These are phyloP conservation scores for Aphanoascus verrucosus DNA, from an alignment of 2,329 filamentous ascomycete species.

Conservation along the genomic window DNA sequence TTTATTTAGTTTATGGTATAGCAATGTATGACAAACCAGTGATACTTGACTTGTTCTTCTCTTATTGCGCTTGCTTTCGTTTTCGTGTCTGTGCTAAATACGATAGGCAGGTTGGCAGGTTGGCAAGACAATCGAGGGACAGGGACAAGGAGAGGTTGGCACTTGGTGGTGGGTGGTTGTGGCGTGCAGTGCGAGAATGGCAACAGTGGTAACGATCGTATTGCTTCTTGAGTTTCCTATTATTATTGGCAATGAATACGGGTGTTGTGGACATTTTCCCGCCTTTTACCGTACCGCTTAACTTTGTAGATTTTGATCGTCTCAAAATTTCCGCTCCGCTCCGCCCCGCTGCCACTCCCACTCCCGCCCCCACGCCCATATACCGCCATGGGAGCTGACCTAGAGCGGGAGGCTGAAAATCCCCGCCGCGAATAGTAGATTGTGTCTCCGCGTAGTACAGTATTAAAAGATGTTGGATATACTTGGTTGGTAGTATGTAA, in stretches of 20 bases:
- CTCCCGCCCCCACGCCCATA: too few species aligned
- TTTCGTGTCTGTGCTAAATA: not conserved
- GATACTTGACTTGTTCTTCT: not conserved
- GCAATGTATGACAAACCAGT: slow-evolving; percentile 11
- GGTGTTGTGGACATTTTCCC: not conserved
- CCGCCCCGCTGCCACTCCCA: not conserved
- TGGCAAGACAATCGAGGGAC: not conserved
- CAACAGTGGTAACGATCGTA: too few species aligned
- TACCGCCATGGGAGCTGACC: too few species aligned
- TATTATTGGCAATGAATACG: not conserved
- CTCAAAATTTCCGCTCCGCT: not conserved
- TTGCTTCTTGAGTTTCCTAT: too few species aligned
- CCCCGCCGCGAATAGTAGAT: too few species aligned
- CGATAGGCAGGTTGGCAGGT: not conserved
- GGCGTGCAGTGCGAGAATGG: too few species aligned
- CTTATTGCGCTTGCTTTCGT: not conserved
- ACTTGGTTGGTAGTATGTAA: too few species aligned
- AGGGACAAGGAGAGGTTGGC: not conserved
- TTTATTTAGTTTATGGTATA: slow-evolving; percentile 14
- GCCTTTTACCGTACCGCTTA: not conserved
- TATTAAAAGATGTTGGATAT: too few species aligned
- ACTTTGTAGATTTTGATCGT: not conserved
- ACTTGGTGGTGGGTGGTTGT: too few species aligned
- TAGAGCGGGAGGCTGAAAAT: too few species aligned
- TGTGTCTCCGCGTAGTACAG: too few species aligned